phyloP scores from a whole-genome alignment of 2,329 filamentous ascomycete genomes.

The Cordyceps fumosorosea region DNA sequence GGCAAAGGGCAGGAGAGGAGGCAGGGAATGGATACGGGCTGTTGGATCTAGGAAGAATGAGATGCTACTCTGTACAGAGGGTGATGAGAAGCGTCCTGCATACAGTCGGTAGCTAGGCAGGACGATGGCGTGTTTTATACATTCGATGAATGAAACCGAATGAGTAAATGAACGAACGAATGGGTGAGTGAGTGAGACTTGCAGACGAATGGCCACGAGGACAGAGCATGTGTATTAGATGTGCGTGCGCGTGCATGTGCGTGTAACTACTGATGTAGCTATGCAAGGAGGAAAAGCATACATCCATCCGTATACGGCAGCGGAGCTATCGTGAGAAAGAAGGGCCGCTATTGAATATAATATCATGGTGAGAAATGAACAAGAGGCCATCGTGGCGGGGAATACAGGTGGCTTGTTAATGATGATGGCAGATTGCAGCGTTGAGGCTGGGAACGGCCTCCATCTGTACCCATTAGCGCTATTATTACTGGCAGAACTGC shows the following conservation, averaged over 20 bases:
- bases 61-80: too few species aligned
- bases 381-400: conserved; percentile 6
- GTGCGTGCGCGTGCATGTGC: not conserved
- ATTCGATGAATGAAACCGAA: not conserved
- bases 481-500: not conserved
- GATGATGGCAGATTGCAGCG: not conserved
- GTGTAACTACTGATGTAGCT: not conserved
- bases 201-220: not conserved
- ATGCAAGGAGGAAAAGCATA: too few species aligned
- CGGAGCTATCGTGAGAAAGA: not conserved
- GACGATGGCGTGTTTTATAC: too few species aligned
- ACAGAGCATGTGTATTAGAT: not conserved
- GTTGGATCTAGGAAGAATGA: too few species aligned
- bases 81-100: too few species aligned
- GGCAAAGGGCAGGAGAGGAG: not conserved
- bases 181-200: not conserved
- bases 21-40: not conserved
- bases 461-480: too few species aligned
- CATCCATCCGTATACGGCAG: too few species aligned
- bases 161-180: not conserved
- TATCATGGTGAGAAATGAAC: not conserved
- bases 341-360: not conserved
- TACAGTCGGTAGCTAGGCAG: too few species aligned
- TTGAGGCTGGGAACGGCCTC: not conserved
- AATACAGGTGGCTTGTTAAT: not conserved